Evolutionary conservation across 345 rosid species (phyloP).

Genomic region (Citrus hindsii): DNA sequence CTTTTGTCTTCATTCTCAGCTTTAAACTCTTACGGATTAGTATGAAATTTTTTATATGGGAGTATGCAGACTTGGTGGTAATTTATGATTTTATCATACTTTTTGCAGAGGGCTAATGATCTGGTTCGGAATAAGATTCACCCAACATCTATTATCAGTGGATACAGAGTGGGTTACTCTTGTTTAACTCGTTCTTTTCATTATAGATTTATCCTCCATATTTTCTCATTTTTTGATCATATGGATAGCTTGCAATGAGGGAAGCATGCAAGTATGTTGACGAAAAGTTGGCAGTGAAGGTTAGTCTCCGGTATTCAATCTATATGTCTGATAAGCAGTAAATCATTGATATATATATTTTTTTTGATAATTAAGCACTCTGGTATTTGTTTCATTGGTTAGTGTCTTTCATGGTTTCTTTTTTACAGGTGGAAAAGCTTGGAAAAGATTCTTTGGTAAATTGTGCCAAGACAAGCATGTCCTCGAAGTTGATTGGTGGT

Average conservation of each 20-base stretch:
- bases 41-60: background rate
- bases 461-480: constrained; percentile 98
- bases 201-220: background rate
- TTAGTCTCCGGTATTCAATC: constrained; percentile 21
- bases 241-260: constrained; percentile 90
- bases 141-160: constrained; percentile 95
- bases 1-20: background rate
- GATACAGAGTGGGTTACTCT: constrained; percentile 62
- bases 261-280: constrained; percentile 94
- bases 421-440: constrained; percentile 82
- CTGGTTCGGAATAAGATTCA: constrained; percentile 96
- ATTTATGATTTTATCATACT: constrained; percentile 5
- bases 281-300: constrained; percentile 87
- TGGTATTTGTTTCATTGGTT: background rate
- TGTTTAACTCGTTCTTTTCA: background rate
- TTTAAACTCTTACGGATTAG: background rate
- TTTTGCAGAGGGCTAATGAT: constrained; percentile 89
- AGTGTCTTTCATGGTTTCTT: background rate
- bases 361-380: background rate
- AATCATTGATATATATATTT: background rate
- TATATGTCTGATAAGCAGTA: background rate
- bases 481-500: constrained; percentile 87
- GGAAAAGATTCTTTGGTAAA: constrained; percentile 87
- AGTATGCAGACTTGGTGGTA: background rate
- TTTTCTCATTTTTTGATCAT: constrained; percentile 8